Conservation (phyloP, 2,329 filamentous ascomycete species). For the Paracorniculantispora psalliotae region DNA sequence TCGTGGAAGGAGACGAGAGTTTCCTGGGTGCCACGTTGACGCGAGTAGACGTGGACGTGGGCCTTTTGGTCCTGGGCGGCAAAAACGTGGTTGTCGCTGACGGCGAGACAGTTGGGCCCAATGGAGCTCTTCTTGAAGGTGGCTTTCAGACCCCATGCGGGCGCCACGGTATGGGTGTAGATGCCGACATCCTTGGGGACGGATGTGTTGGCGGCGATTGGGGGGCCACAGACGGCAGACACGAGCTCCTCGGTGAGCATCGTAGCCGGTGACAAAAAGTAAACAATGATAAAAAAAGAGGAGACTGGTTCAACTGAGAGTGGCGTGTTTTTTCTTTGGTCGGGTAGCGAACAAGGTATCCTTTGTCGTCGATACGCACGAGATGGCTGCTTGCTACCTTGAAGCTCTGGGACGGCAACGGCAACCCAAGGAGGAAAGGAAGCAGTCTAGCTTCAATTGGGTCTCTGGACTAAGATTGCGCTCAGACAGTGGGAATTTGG, state of each 20-base stretch:
- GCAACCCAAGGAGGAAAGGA: neutral
- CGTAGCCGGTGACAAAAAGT: neutral
- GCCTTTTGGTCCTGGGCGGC: slow-evolving; percentile 88
- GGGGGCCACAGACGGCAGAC: slow-evolving; percentile 53
- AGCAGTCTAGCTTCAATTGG: neutral
- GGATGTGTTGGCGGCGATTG: slow-evolving; percentile 56
- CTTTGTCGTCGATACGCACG: neutral
- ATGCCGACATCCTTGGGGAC: slow-evolving; percentile 78
- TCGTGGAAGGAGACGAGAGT: slow-evolving; percentile 84
- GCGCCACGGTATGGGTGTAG: slow-evolving; percentile 77
- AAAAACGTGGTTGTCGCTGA: slow-evolving; percentile 80
- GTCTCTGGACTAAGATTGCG: neutral
- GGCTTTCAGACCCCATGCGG: slow-evolving; percentile 66
- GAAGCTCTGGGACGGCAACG: neutral
- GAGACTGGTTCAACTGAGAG: neutral
- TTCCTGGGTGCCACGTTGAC: slow-evolving; percentile 80
- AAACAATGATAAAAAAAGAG: neutral
- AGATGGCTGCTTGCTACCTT: no score
- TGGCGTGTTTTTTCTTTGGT: neutral
- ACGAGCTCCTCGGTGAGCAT: slow-evolving; percentile 60
- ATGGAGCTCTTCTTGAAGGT: slow-evolving; percentile 90
- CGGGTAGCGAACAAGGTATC: neutral
- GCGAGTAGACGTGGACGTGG: slow-evolving; percentile 86
- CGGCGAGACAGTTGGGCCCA: slow-evolving; percentile 71
- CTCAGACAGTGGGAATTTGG: neutral